Conservation (phyloP, 495 filamentous ascomycete genomes). For the Penicillium samsonianum region DNA sequence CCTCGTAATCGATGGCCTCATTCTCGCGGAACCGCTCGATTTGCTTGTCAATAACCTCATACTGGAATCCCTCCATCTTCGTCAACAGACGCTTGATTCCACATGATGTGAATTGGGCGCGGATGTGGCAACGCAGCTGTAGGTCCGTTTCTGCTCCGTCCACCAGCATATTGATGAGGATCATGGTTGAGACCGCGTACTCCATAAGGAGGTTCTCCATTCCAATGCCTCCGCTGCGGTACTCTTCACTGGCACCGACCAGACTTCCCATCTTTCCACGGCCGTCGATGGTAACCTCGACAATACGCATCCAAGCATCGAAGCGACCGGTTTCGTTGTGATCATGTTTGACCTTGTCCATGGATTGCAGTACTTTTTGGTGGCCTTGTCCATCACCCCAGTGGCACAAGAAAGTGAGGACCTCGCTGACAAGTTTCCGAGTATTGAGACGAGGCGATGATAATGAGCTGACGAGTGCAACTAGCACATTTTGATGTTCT, state of each 20-base stretch:
- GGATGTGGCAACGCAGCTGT: constrained; percentile 88
- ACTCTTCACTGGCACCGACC: constrained; percentile 94
- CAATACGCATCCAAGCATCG: constrained; percentile 98
- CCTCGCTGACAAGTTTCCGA: constrained; percentile 92
- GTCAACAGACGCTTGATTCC: constrained; percentile 90
- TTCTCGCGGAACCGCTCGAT: constrained; percentile 91
- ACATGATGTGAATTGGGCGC: constrained; percentile 94
- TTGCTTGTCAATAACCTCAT: constrained; percentile 98
- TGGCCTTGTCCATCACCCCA: constrained; percentile 97
- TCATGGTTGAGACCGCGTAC: constrained; percentile 93
- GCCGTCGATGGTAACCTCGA: constrained; percentile 96
- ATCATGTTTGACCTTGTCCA: constrained; percentile 87
- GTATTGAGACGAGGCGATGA: constrained; percentile 89
- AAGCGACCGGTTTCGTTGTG: constrained; percentile 94
- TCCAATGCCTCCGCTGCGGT: constrained; percentile 94
- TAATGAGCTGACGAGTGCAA: constrained; percentile 82
- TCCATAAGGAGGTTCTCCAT: constrained; percentile 99
- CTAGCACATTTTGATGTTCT: constrained; percentile 82
- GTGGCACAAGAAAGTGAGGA: constrained; percentile 94
- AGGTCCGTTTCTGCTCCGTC: constrained; percentile 88
- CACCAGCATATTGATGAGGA: constrained; percentile 95
- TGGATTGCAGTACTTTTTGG: constrained; percentile 85
- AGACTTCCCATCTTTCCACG: constrained; percentile 98
- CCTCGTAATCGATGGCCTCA: constrained; percentile 97
- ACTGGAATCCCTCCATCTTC: constrained; percentile 99